Base-by-base conservation (phyloP, 1,284 basidiomycete genomes). In the Leccinum fallax region DNA sequence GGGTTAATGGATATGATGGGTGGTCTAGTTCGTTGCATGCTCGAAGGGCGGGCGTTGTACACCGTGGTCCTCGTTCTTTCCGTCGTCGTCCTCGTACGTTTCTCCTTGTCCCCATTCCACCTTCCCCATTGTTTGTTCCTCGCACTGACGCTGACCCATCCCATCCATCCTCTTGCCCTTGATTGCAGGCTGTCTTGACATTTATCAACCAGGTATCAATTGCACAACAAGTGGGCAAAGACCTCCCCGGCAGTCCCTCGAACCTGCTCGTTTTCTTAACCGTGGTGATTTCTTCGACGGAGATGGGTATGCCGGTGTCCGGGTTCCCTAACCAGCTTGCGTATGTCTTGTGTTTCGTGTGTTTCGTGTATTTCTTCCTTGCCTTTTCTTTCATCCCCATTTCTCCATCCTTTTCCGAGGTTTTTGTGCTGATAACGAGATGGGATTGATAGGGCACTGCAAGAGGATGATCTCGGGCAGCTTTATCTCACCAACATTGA, bases 171-270 rank as follows among this genome's bases (percentile, higher is more conserved):
- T 9, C 6, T 32, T 7, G 6, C 6, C 15, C 36, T 16, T 38
- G 38, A 40, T 8, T 5, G 13, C 67, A 92, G 89, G 75, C 93
- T 62, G 82, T 94, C 59, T 94, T 92, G 15, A 95, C 93, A 0
- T 93, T 94, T 77, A 97, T 98, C 74, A 95, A 93, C 69, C 95
- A 98, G 8, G 95, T 97, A 4, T 97, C 97, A 9, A 97, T 99
- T 63, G 97, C 97, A 1, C 87, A 92, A 62, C 88, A 95, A 76
- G 40, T 43, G 40, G n/a, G 40, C n/a, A 19, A 43, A 43, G 40
- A 19, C 40, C 40, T 40, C 7, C 38, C 86, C 3, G 88, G 81
- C 2, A 70, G 82, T 59, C 90, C 90, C 67, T 81, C 85, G 63
- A 88, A 94, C 70, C 78, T 98, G 10, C 84, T 98, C 64, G 93